Evolutionary conservation across 1,284 basidiomycete species (phyloP).

Genomic region (Cryptococcus sp.): DNA sequence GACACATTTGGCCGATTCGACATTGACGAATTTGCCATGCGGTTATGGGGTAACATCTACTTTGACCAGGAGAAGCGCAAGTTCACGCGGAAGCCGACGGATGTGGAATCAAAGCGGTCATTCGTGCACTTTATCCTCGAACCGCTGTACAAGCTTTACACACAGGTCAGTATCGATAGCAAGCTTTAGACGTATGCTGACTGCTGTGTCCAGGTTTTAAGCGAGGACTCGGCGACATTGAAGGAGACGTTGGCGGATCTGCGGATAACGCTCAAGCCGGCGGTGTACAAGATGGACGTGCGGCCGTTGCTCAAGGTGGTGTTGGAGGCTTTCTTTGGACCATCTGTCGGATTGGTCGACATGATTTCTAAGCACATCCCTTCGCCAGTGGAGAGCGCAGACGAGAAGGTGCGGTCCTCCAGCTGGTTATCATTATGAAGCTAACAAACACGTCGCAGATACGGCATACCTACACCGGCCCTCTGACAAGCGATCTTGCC

Average conservation of each 20-base stretch:
- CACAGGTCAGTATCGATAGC: slow-evolving; percentile 55
- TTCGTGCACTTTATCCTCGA: slow-evolving; percentile 98
- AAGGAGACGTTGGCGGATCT: slow-evolving; percentile 77
- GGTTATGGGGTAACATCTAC: slow-evolving; percentile 99
- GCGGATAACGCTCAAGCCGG: slow-evolving; percentile 83
- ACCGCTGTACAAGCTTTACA: slow-evolving; percentile 97
- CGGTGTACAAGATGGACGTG: slow-evolving; percentile 98
- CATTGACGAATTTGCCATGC: slow-evolving; percentile 65
- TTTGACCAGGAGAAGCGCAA: slow-evolving; percentile 79
- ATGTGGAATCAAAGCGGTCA: slow-evolving; percentile 77
- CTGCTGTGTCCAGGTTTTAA: slow-evolving; percentile 67
- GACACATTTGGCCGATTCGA: slow-evolving; percentile 68
- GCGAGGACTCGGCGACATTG: slow-evolving; percentile 82
- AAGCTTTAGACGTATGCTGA: slow-evolving; percentile 8
- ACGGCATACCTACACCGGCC: slow-evolving; percentile 79
- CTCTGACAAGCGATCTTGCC: slow-evolving; percentile 75
- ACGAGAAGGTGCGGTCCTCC: slow-evolving; percentile 62
- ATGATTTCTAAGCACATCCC: slow-evolving; percentile 89
- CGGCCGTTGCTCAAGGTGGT: slow-evolving; percentile 91
- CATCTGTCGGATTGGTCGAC: slow-evolving; percentile 83
- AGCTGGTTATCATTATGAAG: not conserved
- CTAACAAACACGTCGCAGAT: slow-evolving; percentile 56
- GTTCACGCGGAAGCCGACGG: slow-evolving; percentile 80
- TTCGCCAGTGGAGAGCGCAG: slow-evolving; percentile 71
- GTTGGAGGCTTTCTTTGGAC: slow-evolving; percentile 93